Base-by-base conservation (phyloP, 371 early-diverging fungal species). In the Rhizopus sp. region DNA sequence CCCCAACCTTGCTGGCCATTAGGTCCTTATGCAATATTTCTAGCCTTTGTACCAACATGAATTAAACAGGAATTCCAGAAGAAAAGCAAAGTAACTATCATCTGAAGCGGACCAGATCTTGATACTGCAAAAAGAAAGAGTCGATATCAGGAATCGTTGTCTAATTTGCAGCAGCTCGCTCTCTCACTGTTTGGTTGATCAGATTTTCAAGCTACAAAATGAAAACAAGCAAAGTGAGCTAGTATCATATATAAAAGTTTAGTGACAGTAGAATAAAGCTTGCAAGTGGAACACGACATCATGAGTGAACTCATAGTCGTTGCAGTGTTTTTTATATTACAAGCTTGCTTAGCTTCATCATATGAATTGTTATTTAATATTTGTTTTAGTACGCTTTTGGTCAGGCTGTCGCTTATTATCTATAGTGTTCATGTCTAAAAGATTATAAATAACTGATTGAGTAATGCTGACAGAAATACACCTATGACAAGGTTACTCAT, bases 161-260 rank as follows among this genome's bases (percentile, higher is more conserved):
- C 57, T 39, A 56, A 12, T 40, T 56, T 13, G 57, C 57, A 40
- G 49, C 57, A 15, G 16, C 39, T 39, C 15, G 49, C 33, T 56
- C 57, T 48, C 32, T 49, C 40, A 39, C 47, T 0, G 5, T 56
- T 56, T 56, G 57, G 31, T 2, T 3, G 0, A 56, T 12, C 48
- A 56, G 31, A 48, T 40, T 48, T n/a, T 56, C 9, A 56, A 17
- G 40, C 40, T 56, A 16, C 40, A 17, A 56, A 16, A 49, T 40
- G 5, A 40, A 40, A 56, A 48, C 4, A 49, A 48, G 23, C 57
- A 56, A 9, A 39, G 8, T 8, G 39, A 38, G 47, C 47, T 38
- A 56, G 17, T 39, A 56, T 48, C 29, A 7, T 10, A 53, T 53
- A 46, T 55, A 48, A 56, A 56, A 31, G 57, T 30, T 56, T 47